These are phyloP conservation scores for Fusarium anguioides DNA, from an alignment of 2,329 filamentous ascomycete genomes.

Conservation along the genomic window DNA sequence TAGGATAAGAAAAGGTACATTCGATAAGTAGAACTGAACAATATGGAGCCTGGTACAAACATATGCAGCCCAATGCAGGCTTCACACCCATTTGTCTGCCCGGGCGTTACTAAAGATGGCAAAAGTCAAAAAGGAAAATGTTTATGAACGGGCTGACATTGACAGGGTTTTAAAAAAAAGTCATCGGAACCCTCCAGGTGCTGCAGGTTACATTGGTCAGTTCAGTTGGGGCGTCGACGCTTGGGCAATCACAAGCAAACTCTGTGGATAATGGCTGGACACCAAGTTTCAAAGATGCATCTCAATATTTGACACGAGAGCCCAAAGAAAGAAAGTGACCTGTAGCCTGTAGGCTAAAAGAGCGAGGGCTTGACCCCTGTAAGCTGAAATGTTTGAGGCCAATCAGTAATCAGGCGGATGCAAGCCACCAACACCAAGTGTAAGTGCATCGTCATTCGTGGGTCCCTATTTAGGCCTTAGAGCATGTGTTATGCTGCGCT, in stretches of 20 bases:
- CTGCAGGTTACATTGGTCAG: conserved; percentile 10
- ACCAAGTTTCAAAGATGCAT: conserved; percentile 11
- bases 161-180: not conserved
- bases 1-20: not conserved
- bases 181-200: not conserved
- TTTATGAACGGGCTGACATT: conserved; percentile 12
- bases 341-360: conserved; percentile 1
- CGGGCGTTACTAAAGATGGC: conserved; percentile 19
- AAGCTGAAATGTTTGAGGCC: conserved; percentile 14
- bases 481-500: not conserved
- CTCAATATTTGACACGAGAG: not conserved
- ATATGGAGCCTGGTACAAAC: not conserved
- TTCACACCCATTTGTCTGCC: conserved; percentile 1
- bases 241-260: conserved; percentile 2
- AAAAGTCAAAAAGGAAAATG: not conserved
- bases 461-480: not conserved
- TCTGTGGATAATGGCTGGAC: conserved; percentile 12
- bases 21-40: not conserved
- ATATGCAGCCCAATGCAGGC: conserved; percentile 12
- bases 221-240: conserved; percentile 27
- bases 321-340: not conserved
- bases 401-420: conserved; percentile 4
- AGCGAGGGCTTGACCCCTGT: conserved; percentile 9
- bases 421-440: conserved; percentile 12
- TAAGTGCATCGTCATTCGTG: not conserved